Conservation (phyloP, 176 grass and related monocot species). For the Microstegium vimineum region DNA sequence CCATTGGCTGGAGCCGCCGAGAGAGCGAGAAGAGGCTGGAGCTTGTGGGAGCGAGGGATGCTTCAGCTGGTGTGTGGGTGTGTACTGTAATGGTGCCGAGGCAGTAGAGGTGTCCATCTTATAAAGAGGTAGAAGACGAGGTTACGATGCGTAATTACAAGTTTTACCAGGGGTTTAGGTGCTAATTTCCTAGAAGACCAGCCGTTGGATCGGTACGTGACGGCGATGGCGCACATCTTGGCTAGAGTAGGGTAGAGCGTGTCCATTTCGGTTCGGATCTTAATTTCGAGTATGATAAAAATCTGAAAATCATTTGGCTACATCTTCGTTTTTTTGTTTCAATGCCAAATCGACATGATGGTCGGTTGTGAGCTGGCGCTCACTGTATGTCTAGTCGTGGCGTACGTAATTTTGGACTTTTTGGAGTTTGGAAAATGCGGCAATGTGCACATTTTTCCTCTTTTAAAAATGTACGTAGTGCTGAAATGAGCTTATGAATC, state of each 20-base stretch:
- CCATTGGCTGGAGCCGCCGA: conserved; percentile 27
- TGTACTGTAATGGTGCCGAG: conserved; percentile 35
- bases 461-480: neutral
- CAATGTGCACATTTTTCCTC: neutral
- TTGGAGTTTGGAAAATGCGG: neutral
- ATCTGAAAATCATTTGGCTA: neutral
- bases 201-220: conserved; percentile 24
- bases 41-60: neutral
- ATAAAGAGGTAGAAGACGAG: conserved; percentile 34
- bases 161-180: neutral
- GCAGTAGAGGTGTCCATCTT: conserved; percentile 18
- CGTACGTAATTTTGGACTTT: neutral
- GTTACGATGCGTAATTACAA: neutral
- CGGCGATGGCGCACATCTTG: neutral
- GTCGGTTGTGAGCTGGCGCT: neutral
- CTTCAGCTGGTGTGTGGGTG: neutral
- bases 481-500: neutral
- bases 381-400: neutral
- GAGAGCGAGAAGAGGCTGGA: neutral
- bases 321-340: neutral
- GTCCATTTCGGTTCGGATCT: conserved; percentile 5
- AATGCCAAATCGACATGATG: neutral
- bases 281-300: neutral
- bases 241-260: neutral
- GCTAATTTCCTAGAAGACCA: neutral